Base-by-base conservation (phyloP, 768 basidiomycete genomes). In the Lactarius deliciosus region DNA sequence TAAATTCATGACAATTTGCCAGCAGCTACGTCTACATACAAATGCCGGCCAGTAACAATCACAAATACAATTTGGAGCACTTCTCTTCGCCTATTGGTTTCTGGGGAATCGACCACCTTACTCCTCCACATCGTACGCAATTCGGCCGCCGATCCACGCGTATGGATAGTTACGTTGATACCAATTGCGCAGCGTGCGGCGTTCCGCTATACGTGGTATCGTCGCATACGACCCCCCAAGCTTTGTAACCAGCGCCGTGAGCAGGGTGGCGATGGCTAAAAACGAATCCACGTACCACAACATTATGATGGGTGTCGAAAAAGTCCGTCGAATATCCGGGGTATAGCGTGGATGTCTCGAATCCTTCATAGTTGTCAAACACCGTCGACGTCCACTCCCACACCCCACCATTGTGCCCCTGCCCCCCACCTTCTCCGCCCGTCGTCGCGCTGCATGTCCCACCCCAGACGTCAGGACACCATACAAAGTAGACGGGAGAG, bases 361-460 rank as follows among this genome's bases (percentile, higher is more conserved):
- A 99, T 0, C 93, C 95, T 2, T 92, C 87, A 68, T 85, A 81
- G 32, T 79, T 80, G 25, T 86, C 88, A 55, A 96, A 83, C 34
- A 82, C 70, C 18, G 94, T 95, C 22, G 89, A 90, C 0, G 96
- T 97, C 96, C 96, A 98, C 79, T 98, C 95, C 95, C 96, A 99
- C 18, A 97, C 90, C 6, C 97, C 97, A 8, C 97, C 97, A 70
- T 99, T 98, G 68, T 87, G 85, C 13, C 92, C 90, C 74, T 79
- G 84, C 3, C 86, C 85, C 25, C 76, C 81, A 64, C 74, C 72
- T 66, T 79, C 78, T 67, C 80, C 76, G 41, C 90, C 91, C 2
- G 85, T 85, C 53, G 91, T 92, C 25, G 90, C 85, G 36, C 90
- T 91, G 58, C 11, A 56, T 13, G 18, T n/a, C 18, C 25, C 30